Evolutionary conservation across 805 yeast species (phyloP).

Genomic region (Candida easanensis): DNA sequence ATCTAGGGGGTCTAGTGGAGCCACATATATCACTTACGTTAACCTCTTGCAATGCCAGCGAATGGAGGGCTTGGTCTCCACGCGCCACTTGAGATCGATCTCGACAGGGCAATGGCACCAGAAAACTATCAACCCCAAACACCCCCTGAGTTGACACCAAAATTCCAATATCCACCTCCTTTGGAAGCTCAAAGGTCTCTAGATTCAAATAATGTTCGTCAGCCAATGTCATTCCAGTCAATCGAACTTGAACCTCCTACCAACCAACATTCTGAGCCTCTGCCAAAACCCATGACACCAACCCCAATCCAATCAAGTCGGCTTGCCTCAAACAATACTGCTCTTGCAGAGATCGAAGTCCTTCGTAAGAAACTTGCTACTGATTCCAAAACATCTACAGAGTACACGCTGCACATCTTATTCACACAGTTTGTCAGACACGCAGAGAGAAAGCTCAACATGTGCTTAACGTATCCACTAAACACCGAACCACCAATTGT

Average conservation of each 20-base stretch:
- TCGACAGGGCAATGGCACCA: conserved; percentile 20
- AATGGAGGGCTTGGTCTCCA: not conserved
- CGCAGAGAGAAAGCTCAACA: conserved; percentile 81
- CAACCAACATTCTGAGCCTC: not conserved
- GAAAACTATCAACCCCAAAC: conserved; percentile 5
- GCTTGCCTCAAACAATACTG: conserved; percentile 18
- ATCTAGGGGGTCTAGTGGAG: too few species aligned
- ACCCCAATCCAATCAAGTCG: conserved; percentile 6
- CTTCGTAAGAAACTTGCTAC: conserved; percentile 41
- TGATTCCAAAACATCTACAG: conserved; percentile 72
- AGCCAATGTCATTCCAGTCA: not conserved
- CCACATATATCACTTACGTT: too few species aligned
- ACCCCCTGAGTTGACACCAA: conserved; percentile 4
- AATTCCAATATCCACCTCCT: conserved; percentile 1
- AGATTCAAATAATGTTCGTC: not conserved
- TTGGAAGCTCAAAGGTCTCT: not conserved
- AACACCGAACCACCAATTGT: conserved; percentile 76
- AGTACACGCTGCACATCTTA: conserved; percentile 88
- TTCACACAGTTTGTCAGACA: conserved; percentile 94
- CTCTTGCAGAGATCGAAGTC: conserved; percentile 23
- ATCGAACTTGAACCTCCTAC: conserved; percentile 1
- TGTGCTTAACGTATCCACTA: conserved; percentile 63
- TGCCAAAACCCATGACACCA: not conserved
- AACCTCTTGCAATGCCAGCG: not conserved
- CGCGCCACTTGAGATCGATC: conserved; percentile 19